These are phyloP conservation scores for Castanopsis chinensis DNA, from an alignment of 306 rosid species.

Conservation along the genomic window DNA sequence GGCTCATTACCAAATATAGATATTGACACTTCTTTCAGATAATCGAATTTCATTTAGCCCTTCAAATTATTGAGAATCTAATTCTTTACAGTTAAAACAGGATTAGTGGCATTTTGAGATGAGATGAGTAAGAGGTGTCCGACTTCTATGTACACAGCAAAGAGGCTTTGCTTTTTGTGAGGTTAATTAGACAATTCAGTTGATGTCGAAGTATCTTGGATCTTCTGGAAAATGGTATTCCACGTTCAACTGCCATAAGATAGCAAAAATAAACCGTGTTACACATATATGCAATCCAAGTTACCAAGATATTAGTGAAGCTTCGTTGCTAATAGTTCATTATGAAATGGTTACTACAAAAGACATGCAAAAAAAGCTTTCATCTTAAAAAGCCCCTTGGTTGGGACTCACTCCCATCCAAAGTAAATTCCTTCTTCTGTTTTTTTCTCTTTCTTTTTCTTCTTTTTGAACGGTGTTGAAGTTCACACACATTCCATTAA, in stretches of 20 bases:
- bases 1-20: not conserved
- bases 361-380: not conserved
- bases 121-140: conserved; percentile 14
- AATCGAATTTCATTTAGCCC: conserved; percentile 23
- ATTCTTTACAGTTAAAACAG: conserved; percentile 31
- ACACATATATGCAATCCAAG: conserved; percentile 17
- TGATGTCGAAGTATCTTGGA: conserved; percentile 86
- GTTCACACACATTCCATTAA: no score
- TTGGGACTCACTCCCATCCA: no score
- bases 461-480: no score
- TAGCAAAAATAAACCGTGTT: conserved; percentile 18
- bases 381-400: not conserved
- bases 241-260: conserved; percentile 77
- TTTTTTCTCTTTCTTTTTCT: no score
- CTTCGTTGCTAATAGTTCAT: not conserved
- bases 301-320: not conserved
- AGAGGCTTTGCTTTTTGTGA: conserved; percentile 16
- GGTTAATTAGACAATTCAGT: conserved; percentile 43
- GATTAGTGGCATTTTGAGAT: conserved; percentile 29
- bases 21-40: not conserved
- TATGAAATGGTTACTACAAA: not conserved
- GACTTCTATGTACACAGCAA: conserved; percentile 37
- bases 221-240: conserved; percentile 97
- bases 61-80: conserved; percentile 35
- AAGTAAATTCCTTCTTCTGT: no score